A percentile compares a stretch with the other conserved stretches of the same genome.
Conservation (phyloP, 768 basidiomycete species). For the Russula dissimulans region DNA sequence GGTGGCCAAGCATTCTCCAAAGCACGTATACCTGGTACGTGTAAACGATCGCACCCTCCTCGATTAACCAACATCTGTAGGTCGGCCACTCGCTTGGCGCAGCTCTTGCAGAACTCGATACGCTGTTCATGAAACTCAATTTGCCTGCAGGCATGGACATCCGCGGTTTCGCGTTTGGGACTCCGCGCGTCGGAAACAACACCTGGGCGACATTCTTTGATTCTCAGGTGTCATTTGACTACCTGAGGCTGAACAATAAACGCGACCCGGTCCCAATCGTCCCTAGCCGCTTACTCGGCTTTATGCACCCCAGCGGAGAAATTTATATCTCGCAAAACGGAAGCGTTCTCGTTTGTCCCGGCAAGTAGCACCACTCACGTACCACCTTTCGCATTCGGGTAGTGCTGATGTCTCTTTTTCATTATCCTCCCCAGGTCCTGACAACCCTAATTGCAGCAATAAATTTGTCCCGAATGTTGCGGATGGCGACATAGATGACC, state of each 20-base stretch:
- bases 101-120: conserved; percentile 17
- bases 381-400: not conserved
- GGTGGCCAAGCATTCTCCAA: conserved; percentile 3
- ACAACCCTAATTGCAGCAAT: conserved; percentile 52
- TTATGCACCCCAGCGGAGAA: conserved; percentile 9
- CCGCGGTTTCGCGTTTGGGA: conserved; percentile 19
- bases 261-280: conserved; percentile 14
- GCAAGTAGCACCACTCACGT: not conserved
- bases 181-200: conserved; percentile 14
- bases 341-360: conserved; percentile 2
- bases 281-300: conserved; percentile 14
- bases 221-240: conserved; percentile 6
- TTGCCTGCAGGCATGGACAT: conserved; percentile 11
- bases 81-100: conserved; percentile 17
- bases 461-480: conserved; percentile 42
- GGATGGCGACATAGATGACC: conserved; percentile 32
- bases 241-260: conserved; percentile 17
- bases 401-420: not conserved
- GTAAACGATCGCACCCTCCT: not conserved
- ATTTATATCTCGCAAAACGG: conserved; percentile 13
- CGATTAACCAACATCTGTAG: not conserved
- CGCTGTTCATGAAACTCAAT: conserved; percentile 17
- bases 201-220: conserved; percentile 14
- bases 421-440: conserved; percentile 25
- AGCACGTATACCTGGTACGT: conserved; percentile 13